Base-by-base conservation (phyloP, 1,139 yeast species). In the Scheffersomyces parashehatae region DNA sequence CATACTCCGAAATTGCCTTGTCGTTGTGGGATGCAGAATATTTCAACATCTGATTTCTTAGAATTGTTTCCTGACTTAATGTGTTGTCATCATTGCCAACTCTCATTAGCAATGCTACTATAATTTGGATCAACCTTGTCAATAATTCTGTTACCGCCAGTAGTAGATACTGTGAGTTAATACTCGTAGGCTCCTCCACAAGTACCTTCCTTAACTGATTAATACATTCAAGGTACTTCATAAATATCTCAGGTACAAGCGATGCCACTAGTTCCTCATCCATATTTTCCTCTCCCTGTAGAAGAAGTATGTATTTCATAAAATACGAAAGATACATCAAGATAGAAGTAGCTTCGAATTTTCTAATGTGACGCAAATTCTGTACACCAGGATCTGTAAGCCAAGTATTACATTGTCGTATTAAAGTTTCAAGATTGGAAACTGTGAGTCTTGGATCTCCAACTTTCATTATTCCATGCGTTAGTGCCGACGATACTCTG, bases 81-180 rank as follows among this genome's bases (percentile, higher is more conserved):
- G 35, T 37, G 9, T 33, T 35, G 14, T 44, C 43, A 32, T 53
- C 56, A 32, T 53, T 49, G 29, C 55, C 53, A 16, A 68, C 58
- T 40, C 77, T 53, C 11, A 69, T 49, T 34, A 71, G 50, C 5
- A 70, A 52, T 1, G 74, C 75, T n/a, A 70, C 62, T 2, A 70
- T 50, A 35, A 71, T 59, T 41, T 73, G 78, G 7, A 70, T 56
- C 10, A 62, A 41, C 8, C 73, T 49, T 2, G 69, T 64, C 43
- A 71, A 54, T 2, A 62, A 42, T 43, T 72, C 78, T 1, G 68
- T 60, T 1, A 66, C 51, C 0, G 67, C 59, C 44, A 57, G 58
- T 29, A 62, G 48, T 5, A 67, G 48, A 43, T 68, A 70, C 32
- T 59, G 67, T 3, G 59, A 50, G 33, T 52, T 52, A 12, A 29